Evolutionary conservation across 306 rosid species (phyloP).

Genomic region (Lupinus albus): DNA sequence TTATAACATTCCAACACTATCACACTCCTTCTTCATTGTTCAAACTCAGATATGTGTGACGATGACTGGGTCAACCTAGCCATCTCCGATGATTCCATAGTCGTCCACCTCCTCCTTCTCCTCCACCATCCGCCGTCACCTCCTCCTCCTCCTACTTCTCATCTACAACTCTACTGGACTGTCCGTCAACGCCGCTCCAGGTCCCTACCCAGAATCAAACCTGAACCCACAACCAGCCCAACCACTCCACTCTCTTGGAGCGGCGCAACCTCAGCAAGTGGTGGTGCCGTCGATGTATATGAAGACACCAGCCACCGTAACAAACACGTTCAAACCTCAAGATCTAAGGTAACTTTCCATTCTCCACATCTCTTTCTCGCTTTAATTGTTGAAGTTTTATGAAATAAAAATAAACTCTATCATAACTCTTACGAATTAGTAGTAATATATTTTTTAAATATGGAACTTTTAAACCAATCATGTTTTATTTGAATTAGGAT

Average conservation of each 20-base stretch:
- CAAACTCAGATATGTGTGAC: neutral
- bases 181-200: slow-evolving; percentile 80
- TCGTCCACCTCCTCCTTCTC: slow-evolving; percentile 56
- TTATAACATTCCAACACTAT: no score
- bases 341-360: slow-evolving; percentile 93
- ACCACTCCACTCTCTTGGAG: slow-evolving; percentile 90
- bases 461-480: no score
- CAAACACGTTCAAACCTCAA: slow-evolving; percentile 44
- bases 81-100: slow-evolving; percentile 61
- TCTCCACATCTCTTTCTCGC: neutral
- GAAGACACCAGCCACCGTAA: slow-evolving; percentile 59
- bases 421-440: no score
- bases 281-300: slow-evolving; percentile 53
- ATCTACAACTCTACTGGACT: slow-evolving; percentile 61
- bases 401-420: no score
- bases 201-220: slow-evolving; percentile 43
- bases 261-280: slow-evolving; percentile 27
- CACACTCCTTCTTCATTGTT: no score
- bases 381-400: no score
- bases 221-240: slow-evolving; percentile 62
- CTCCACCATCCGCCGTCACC: slow-evolving; percentile 43
- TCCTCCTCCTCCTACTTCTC: slow-evolving; percentile 19
- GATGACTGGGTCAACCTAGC: slow-evolving; percentile 70
- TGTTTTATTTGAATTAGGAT: no score
- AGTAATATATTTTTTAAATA: no score